phyloP scores from a whole-genome alignment of 495 filamentous ascomycete genomes.

The Cercophora sp. region DNA sequence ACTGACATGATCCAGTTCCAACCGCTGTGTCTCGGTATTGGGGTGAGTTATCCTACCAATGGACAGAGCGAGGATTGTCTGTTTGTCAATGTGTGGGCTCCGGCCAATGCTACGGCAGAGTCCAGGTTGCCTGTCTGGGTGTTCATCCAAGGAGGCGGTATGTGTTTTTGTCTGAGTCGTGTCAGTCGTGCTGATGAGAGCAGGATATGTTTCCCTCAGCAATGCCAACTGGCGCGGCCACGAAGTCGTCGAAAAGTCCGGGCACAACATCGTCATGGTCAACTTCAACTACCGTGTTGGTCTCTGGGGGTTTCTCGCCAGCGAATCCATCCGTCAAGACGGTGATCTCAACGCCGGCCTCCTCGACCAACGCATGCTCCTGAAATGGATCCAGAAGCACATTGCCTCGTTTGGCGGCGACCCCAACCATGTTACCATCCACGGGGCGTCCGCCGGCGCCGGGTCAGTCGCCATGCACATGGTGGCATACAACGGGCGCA shows the following conservation, averaged over 20 bases:
- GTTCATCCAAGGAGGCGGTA: constrained; percentile 76
- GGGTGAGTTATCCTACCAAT: constrained; percentile 26
- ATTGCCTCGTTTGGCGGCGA: constrained; percentile 69
- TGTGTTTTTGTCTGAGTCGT: too few relatives aligned
- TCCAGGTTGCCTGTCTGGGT: constrained; percentile 64
- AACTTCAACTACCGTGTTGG: constrained; percentile 75
- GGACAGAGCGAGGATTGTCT: constrained; percentile 67
- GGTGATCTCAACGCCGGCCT: constrained; percentile 67
- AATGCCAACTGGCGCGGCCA: constrained; percentile 66
- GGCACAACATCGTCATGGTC: constrained; percentile 61
- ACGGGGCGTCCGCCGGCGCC: constrained; percentile 69
- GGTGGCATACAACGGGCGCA: constrained; percentile 49
- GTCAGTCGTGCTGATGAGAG: too few relatives aligned
- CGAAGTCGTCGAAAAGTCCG: constrained; percentile 56
- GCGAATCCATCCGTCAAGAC: constrained; percentile 49
- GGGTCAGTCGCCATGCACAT: constrained; percentile 64
- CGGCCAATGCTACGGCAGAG: constrained; percentile 44
- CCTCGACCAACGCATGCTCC: constrained; percentile 61
- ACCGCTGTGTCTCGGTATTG: constrained; percentile 51
- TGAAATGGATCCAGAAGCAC: constrained; percentile 67
- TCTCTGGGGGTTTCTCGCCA: constrained; percentile 67
- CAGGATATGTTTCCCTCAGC: constrained; percentile 58
- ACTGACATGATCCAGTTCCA: constrained; percentile 28
- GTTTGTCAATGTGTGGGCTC: constrained; percentile 70
- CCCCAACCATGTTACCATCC: constrained; percentile 64